Evolutionary conservation across 176 grass and related monocot species (phyloP).

Genomic region (Oryza coarctata): DNA sequence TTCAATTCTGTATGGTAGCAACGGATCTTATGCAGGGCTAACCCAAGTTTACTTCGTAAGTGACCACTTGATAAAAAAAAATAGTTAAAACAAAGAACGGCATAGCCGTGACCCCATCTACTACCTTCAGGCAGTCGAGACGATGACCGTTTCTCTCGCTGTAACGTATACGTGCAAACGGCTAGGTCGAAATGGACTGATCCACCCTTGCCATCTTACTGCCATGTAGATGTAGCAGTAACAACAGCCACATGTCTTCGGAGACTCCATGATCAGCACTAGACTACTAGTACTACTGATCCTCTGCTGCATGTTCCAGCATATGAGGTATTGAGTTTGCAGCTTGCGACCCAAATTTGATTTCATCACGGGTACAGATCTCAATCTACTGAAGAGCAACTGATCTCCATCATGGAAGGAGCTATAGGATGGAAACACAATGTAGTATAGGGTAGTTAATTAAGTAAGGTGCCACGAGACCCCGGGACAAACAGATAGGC

Average conservation of each 20-base stretch:
- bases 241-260: background rate
- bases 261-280: background rate
- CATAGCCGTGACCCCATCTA: background rate
- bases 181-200: background rate
- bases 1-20: background rate
- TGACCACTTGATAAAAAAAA: background rate
- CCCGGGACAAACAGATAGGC: background rate
- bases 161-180: background rate
- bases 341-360: background rate
- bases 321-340: background rate
- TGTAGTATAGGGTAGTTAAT: background rate
- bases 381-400: background rate
- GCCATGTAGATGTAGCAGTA: background rate
- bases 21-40: background rate
- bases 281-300: background rate
- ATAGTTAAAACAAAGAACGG: no score
- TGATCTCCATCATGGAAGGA: background rate
- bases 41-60: background rate
- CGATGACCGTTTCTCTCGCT: background rate
- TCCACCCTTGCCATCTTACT: background rate
- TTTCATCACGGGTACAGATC: background rate
- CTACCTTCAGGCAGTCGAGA: no score
- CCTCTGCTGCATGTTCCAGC: background rate
- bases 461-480: background rate
- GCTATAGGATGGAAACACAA: background rate